Conservation (phyloP, 495 filamentous ascomycete species). For the Margaritispora aquatica region DNA sequence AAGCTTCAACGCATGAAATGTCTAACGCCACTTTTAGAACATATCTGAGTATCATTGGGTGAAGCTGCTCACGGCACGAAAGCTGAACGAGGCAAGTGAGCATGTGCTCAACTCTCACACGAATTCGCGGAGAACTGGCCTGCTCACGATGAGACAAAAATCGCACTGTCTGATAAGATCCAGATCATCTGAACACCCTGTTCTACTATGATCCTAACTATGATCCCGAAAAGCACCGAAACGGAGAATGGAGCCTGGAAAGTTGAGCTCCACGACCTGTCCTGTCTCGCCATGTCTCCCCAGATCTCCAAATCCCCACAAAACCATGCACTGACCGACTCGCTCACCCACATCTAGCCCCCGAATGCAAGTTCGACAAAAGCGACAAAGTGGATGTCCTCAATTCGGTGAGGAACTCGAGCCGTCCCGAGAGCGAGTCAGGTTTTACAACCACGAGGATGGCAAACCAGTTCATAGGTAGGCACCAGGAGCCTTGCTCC, state of each 20-base stretch:
- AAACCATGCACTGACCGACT: not conserved
- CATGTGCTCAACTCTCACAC: no score
- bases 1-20: no score
- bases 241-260: not conserved
- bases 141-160: no score
- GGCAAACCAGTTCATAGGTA: not conserved
- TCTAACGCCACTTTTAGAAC: no score
- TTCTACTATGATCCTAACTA: no score
- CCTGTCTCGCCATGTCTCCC: not conserved
- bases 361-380: not conserved
- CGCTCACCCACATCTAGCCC: not conserved
- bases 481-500: not conserved
- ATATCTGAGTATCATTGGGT: no score
- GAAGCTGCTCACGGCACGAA: no score
- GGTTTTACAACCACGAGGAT: not conserved
- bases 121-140: no score
- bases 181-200: no score
- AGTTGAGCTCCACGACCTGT: not conserved
- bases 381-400: not conserved
- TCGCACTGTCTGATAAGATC: no score
- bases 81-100: no score
- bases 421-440: not conserved
- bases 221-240: no score
- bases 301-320: not conserved
- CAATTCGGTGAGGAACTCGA: not conserved